These are phyloP conservation scores for Nadsonia commutata DNA, from an alignment of 1,139 yeast species.

Conservation along the genomic window DNA sequence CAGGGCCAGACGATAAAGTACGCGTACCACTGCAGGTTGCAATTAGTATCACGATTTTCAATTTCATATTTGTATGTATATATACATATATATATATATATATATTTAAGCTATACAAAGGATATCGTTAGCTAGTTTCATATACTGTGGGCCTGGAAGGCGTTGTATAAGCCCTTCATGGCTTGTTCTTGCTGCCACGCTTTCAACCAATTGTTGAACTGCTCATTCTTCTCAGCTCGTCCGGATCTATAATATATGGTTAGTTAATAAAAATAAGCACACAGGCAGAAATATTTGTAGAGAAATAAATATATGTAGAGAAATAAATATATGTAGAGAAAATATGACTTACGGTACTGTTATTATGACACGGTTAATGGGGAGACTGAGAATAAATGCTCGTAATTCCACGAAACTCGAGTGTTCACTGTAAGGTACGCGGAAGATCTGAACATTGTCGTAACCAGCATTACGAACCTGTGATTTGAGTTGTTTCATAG, in stretches of 20 bases:
- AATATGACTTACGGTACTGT: conserved; percentile 35
- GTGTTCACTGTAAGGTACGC: conserved; percentile 86
- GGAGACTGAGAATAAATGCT: conserved; percentile 41
- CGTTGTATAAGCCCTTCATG: not conserved
- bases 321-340: conserved; percentile 2
- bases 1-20: too few relatives aligned
- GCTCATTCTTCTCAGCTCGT: not conserved
- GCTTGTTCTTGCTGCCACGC: not conserved
- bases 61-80: not conserved
- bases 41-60: not conserved
- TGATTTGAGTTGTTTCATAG: conserved; percentile 1
- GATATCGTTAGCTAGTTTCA: too few relatives aligned
- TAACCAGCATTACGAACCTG: conserved; percentile 3
- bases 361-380: conserved; percentile 46
- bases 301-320: conserved; percentile 1
- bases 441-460: conserved; percentile 31
- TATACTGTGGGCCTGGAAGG: too few relatives aligned
- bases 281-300: not conserved
- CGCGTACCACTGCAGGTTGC: too few relatives aligned
- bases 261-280: not conserved
- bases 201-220: not conserved
- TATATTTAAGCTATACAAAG: too few relatives aligned
- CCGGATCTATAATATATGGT: not conserved
- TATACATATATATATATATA: too few relatives aligned
- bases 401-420: conserved; percentile 73